Evolutionary conservation across 768 basidiomycete species (phyloP).

Genomic region (Fibroporia radiculosa): DNA sequence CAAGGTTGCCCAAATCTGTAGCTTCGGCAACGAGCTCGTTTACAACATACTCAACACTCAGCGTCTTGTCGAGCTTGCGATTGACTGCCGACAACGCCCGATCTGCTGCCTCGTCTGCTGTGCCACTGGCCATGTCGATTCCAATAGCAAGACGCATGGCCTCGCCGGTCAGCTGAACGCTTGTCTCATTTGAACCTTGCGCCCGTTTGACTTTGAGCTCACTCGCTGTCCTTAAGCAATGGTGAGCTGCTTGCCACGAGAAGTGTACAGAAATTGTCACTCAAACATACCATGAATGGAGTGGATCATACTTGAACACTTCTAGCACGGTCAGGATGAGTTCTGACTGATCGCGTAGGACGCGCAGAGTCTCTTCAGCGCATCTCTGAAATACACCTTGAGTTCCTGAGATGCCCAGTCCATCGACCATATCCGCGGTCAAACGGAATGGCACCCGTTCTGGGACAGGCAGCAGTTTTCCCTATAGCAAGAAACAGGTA

Average conservation of each 20-base stretch:
- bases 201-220: conserved; percentile 64
- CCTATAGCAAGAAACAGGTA: conserved; percentile 42
- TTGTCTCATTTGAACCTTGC: conserved; percentile 30
- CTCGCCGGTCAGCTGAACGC: conserved; percentile 13
- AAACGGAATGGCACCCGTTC: conserved; percentile 93
- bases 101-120: conserved; percentile 83
- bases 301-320: conserved; percentile 94
- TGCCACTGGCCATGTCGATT: conserved; percentile 56
- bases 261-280: not conserved
- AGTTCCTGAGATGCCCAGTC: conserved; percentile 83
- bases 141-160: conserved; percentile 36
- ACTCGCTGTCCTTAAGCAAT: conserved; percentile 57
- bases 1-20: conserved; percentile 67
- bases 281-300: conserved; percentile 74
- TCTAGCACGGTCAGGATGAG: conserved; percentile 93
- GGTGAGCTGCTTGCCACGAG: not conserved
- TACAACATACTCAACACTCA: conserved; percentile 90
- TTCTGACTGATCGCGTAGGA: conserved; percentile 76
- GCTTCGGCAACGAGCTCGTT: conserved; percentile 90
- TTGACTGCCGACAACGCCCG: conserved; percentile 76
- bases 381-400: conserved; percentile 94
- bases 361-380: conserved; percentile 89
- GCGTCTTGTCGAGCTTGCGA: conserved; percentile 72
- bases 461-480: conserved; percentile 68
- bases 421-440: conserved; percentile 91